phyloP scores from a whole-genome alignment of 352 stramenopile genomes.

The Blastocystis sp. region DNA sequence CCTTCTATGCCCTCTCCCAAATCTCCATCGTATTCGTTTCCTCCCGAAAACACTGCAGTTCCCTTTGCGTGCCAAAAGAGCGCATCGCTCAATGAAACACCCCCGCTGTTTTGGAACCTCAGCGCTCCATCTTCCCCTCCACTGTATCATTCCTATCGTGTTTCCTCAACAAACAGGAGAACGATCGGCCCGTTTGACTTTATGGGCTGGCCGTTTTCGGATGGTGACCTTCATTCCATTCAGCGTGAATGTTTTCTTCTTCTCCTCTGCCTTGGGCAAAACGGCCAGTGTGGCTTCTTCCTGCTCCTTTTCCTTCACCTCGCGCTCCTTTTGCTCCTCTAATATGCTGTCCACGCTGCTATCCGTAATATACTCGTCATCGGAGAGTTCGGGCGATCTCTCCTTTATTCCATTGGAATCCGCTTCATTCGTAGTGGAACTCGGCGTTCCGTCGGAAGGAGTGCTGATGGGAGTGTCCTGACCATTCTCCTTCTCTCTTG shows the following conservation, averaged over 20 bases:
- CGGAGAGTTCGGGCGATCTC: background rate
- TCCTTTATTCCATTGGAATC: background rate
- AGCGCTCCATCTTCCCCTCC: background rate
- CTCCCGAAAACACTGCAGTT: background rate
- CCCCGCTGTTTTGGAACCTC: constrained; percentile 35
- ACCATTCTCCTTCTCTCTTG: too few relatives aligned
- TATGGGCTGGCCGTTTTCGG: background rate
- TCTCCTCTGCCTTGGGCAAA: background rate
- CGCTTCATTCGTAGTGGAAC: too few relatives aligned
- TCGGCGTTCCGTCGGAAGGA: too few relatives aligned
- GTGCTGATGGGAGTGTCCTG: too few relatives aligned
- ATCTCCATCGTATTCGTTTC: constrained; percentile 3
- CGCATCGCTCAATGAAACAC: background rate
- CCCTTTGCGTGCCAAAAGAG: background rate
- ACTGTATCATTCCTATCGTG: background rate
- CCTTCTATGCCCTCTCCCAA: background rate
- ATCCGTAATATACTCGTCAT: constrained; percentile 37
- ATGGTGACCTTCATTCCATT: constrained; percentile 47
- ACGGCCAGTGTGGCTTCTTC: background rate
- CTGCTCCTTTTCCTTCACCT: background rate
- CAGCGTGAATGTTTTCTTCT: background rate
- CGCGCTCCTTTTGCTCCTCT: background rate
- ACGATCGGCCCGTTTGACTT: background rate
- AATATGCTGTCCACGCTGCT: constrained; percentile 10
- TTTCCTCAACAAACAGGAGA: background rate